Conservation (phyloP, 768 basidiomycete genomes). For the Clathrus columnatus region DNA sequence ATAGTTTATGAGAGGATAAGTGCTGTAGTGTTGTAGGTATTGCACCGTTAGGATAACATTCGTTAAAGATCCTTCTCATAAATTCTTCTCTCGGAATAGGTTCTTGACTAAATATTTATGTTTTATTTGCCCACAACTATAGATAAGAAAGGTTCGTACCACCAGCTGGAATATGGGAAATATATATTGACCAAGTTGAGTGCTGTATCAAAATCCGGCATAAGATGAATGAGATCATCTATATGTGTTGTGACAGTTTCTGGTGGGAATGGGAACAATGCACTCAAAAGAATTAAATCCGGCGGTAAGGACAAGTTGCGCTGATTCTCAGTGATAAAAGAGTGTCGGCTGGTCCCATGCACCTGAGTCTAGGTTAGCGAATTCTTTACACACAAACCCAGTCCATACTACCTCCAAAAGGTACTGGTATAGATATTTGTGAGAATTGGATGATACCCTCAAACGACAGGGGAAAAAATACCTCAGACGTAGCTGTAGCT, state of each 20-base stretch:
- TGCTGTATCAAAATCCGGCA: constrained; percentile 34
- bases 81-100: constrained; percentile 38
- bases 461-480: constrained; percentile 16
- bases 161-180: constrained; percentile 36
- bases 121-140: neutral
- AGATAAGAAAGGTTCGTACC: constrained; percentile 28
- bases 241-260: constrained; percentile 6
- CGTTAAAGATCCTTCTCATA: constrained; percentile 18
- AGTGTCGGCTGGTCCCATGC: neutral
- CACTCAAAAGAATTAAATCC: constrained; percentile 4
- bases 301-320: constrained; percentile 5
- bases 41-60: constrained; percentile 6
- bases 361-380: neutral
- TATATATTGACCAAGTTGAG: constrained; percentile 33
- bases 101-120: constrained; percentile 31
- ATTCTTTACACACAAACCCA: neutral
- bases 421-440: constrained; percentile 2
- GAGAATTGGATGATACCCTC: neutral
- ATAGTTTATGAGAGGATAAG: constrained; percentile 38
- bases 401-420: constrained; percentile 1
- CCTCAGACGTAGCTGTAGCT: constrained; percentile 42
- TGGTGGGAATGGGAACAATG: constrained; percentile 9
- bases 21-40: constrained; percentile 4
- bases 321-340: neutral
- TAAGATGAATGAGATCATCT: constrained; percentile 20